Percentiles rank a stretch among this genome's conserved stretches.
Conservation (phyloP, 306 rosid genomes). For the Prunus mume region DNA sequence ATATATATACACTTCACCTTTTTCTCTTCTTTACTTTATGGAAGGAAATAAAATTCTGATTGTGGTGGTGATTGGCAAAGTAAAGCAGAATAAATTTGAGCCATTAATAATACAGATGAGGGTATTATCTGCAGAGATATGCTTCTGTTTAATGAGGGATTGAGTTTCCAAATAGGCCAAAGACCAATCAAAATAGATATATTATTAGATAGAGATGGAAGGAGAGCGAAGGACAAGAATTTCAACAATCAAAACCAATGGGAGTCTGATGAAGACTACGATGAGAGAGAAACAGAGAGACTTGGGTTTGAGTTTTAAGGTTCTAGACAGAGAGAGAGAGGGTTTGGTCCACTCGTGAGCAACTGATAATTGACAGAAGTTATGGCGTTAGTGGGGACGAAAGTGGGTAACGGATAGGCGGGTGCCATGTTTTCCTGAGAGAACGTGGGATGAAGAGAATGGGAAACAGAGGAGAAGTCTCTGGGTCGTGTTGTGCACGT, state of each 20-base stretch:
- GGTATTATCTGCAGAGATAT: not conserved
- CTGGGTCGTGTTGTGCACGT: constrained; percentile 24
- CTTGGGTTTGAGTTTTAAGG: not conserved
- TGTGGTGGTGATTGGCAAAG: not conserved
- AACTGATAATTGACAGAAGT: constrained; percentile 1
- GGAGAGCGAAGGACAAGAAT: not conserved
- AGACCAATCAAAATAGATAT: not conserved
- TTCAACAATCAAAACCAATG: no score
- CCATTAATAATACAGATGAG: not conserved
- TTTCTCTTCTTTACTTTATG: not conserved
- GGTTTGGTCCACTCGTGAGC: not conserved
- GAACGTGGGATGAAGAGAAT: not conserved
- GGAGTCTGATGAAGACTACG: no score
- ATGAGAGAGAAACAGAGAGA: not conserved
- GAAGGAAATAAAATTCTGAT: not conserved
- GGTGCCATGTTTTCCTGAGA: constrained; percentile 7
- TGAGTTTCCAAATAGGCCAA: not conserved
- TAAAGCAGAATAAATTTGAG: not conserved
- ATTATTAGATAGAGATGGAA: not conserved
- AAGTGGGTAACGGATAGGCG: constrained; percentile 24
- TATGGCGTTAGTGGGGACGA: not conserved
- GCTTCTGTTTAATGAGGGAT: not conserved
- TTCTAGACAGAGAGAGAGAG: not conserved
- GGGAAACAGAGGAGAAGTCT: not conserved
- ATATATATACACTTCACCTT: constrained; percentile 6